A percentile compares a stretch with the other conserved stretches of the same genome.
Evolutionary conservation across 345 rosid genomes (phyloP).

Genomic region (Trapa incisa): DNA sequence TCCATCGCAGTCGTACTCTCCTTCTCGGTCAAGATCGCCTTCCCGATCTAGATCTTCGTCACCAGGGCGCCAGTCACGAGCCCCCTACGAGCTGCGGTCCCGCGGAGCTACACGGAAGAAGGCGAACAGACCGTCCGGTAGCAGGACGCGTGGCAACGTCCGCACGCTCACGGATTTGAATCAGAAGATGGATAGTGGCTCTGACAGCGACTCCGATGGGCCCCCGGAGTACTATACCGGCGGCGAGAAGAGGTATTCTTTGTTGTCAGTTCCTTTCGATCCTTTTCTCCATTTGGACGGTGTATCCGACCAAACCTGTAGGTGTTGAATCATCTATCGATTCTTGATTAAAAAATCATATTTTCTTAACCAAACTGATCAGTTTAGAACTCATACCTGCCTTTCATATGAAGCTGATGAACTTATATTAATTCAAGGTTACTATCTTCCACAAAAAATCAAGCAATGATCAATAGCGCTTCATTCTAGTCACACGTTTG

Average conservation of each 20-base stretch:
- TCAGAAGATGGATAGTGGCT: slow-evolving; percentile 26
- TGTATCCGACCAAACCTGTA: background rate
- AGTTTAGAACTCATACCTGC: background rate
- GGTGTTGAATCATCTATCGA: background rate
- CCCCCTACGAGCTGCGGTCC: slow-evolving; percentile 46
- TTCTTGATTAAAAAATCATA: background rate
- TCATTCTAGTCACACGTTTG: background rate
- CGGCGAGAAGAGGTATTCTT: slow-evolving; percentile 70
- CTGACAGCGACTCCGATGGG: slow-evolving; percentile 50
- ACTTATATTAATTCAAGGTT: background rate
- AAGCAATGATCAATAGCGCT: background rate
- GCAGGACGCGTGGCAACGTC: slow-evolving; percentile 48
- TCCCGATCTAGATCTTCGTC: slow-evolving; percentile 60
- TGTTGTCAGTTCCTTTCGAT: background rate
- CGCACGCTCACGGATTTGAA: slow-evolving; percentile 86
- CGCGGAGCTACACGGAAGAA: slow-evolving; percentile 20
- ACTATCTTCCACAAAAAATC: background rate
- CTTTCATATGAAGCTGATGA: background rate
- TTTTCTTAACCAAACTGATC: background rate
- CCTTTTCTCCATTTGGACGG: background rate
- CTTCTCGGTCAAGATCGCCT: slow-evolving; percentile 45
- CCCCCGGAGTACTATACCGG: slow-evolving; percentile 71
- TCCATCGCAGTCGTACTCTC: slow-evolving; percentile 20
- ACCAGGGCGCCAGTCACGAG: slow-evolving; percentile 29
- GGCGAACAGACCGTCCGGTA: slow-evolving; percentile 25